phyloP scores from a whole-genome alignment of 768 basidiomycete species.

The Fomitopsis pulvina region DNA sequence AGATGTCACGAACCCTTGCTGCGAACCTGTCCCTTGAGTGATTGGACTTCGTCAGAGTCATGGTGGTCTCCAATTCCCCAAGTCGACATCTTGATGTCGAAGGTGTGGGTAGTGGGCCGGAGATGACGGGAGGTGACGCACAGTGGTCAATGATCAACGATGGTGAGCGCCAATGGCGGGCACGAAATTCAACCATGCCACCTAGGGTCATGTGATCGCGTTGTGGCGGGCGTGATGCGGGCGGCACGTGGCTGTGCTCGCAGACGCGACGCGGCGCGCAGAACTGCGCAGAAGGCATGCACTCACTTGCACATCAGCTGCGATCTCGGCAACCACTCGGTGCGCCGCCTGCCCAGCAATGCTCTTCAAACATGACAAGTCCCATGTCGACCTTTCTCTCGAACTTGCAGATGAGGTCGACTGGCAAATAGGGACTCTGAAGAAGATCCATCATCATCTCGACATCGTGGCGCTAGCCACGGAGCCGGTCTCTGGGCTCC shows the following conservation, averaged over 20 bases:
- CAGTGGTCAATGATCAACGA: not conserved
- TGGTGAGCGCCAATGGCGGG: not conserved
- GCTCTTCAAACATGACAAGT: conserved; percentile 11
- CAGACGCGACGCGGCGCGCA: too few species aligned
- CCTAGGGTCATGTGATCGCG: not conserved
- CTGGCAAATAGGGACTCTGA: conserved; percentile 49
- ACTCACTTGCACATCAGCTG: too few species aligned
- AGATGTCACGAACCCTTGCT: conserved; percentile 25
- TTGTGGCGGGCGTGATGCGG: not conserved
- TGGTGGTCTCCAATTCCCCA: conserved; percentile 33
- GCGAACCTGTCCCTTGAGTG: conserved; percentile 30
- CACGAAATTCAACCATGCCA: not conserved
- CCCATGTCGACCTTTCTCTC: conserved; percentile 47
- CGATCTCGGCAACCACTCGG: too few species aligned
- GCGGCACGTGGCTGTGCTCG: not conserved
- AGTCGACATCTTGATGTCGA: conserved; percentile 28
- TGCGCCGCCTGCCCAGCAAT: not conserved
- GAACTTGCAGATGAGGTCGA: conserved; percentile 50
- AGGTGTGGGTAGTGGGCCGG: not conserved
- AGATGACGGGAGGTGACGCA: too few species aligned
- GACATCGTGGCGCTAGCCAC: conserved; percentile 48
- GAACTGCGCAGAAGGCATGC: too few species aligned
- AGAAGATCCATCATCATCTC: conserved; percentile 41
- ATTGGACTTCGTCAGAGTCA: conserved; percentile 30
- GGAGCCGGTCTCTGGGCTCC: conserved; percentile 52